A percentile compares a stretch with the other conserved stretches of the same genome.
Conservation (phyloP, 208 protist species). For the Leishmania tarentolae region DNA sequence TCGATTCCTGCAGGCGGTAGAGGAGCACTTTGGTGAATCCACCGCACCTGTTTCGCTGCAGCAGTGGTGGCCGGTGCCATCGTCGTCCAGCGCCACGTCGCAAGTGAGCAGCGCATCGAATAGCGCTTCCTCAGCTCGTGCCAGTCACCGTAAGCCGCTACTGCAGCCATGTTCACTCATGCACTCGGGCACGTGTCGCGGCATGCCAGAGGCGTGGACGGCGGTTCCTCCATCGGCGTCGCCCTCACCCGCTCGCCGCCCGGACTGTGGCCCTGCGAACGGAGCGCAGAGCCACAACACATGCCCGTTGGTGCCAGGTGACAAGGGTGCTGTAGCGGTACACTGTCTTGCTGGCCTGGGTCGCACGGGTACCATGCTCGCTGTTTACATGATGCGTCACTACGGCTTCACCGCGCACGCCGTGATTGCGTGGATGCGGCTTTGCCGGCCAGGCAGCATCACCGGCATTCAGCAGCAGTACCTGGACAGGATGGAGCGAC, state of each 20-base stretch:
- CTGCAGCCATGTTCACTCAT: constrained; percentile 16
- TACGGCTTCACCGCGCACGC: constrained; percentile 93
- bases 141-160: not conserved
- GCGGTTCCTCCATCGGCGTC: constrained; percentile 3
- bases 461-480: constrained; percentile 97
- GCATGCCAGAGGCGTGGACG: constrained; percentile 44
- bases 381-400: constrained; percentile 92
- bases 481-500: constrained; percentile 81
- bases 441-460: constrained; percentile 96
- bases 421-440: constrained; percentile 93
- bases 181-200: constrained; percentile 39
- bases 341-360: constrained; percentile 97
- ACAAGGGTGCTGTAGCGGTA: constrained; percentile 79
- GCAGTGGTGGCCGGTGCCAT: constrained; percentile 27
- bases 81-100: not conserved
- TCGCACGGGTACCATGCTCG: constrained; percentile 95
- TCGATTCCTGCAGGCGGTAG: constrained; percentile 86
- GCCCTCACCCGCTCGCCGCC: not conserved
- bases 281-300: not conserved
- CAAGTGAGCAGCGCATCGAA: constrained; percentile 6
- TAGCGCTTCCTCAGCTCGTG: not conserved
- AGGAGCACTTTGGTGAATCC: constrained; percentile 54
- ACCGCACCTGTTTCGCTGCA: constrained; percentile 14
- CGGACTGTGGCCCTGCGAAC: not conserved
- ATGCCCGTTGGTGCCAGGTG: not conserved